Evolutionary conservation across 2,329 filamentous ascomycete species (phyloP).

Genomic region (Simplicillium sp.): DNA sequence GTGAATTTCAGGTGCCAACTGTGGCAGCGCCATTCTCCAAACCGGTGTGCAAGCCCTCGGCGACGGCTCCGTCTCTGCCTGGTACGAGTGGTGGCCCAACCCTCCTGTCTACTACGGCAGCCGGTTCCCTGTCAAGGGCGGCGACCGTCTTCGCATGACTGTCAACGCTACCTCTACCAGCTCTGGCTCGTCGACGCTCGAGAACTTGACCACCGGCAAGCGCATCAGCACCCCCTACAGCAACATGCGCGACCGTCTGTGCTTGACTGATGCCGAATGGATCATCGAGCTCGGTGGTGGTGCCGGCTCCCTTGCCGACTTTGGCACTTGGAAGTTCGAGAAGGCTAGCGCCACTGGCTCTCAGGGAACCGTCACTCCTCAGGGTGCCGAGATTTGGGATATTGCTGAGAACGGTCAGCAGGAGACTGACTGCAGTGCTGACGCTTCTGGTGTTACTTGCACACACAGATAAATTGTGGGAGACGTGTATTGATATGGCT

Average conservation of each 20-base stretch:
- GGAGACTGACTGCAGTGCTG: neutral
- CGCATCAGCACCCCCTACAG: conserved; percentile 37
- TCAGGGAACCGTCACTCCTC: conserved; percentile 25
- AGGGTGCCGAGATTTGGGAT: conserved; percentile 5
- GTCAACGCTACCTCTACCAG: conserved; percentile 1
- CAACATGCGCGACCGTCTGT: conserved; percentile 27
- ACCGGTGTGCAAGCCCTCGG: conserved; percentile 28
- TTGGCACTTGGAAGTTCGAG: conserved; percentile 5
- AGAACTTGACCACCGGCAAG: conserved; percentile 28
- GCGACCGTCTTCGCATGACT: conserved; percentile 3
- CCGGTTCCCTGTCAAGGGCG: neutral
- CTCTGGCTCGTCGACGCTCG: conserved; percentile 1
- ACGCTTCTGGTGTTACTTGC: neutral
- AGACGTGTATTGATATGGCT: too few species aligned
- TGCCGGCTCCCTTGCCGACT: conserved; percentile 4
- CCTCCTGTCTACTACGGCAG: neutral
- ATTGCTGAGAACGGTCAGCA: neutral
- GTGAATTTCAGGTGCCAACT: conserved; percentile 7
- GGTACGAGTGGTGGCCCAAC: conserved; percentile 2
- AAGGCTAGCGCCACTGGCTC: conserved; percentile 1
- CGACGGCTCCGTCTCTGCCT: neutral
- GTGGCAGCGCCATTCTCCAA: conserved; percentile 24
- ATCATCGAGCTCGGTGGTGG: conserved; percentile 37
- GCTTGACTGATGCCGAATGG: conserved; percentile 49
- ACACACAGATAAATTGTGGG: conserved; percentile 7